Percentiles rank a stretch among this genome's conserved stretches.
Evolutionary conservation across 1,284 basidiomycete genomes (phyloP).

Genomic region (Gastroboletus turbinatus): DNA sequence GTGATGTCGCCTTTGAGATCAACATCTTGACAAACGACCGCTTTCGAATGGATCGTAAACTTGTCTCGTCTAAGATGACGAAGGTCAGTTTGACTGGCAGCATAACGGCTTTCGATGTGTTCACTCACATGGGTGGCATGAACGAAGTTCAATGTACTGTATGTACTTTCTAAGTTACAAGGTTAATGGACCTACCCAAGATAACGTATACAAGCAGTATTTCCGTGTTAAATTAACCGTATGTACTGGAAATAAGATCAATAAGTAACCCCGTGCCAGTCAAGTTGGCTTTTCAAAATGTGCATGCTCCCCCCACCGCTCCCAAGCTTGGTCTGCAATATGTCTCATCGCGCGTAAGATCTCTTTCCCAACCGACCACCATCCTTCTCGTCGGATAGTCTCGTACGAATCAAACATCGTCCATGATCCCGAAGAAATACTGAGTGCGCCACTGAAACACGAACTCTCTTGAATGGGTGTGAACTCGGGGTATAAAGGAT

Average conservation of each 20-base stretch:
- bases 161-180: too few relatives aligned
- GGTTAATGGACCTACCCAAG: background rate
- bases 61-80: conserved; percentile 60
- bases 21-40: conserved; percentile 84
- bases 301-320: conserved; percentile 32
- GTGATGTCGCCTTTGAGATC: conserved; percentile 89
- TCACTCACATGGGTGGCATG: conserved; percentile 32
- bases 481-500: conserved; percentile 70
- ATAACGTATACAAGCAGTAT: conserved; percentile 16
- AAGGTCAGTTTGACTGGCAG: background rate
- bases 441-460: conserved; percentile 22
- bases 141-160: conserved; percentile 1
- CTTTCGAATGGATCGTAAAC: conserved; percentile 77
- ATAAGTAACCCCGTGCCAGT: conserved; percentile 14
- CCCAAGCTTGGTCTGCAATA: conserved; percentile 32
- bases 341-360: conserved; percentile 24
- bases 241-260: conserved; percentile 18
- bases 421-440: conserved; percentile 30
- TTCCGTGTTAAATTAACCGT: conserved; percentile 15
- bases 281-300: conserved; percentile 33
- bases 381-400: conserved; percentile 31
- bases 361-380: conserved; percentile 27
- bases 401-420: conserved; percentile 31
- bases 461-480: conserved; percentile 35
- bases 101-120: background rate